phyloP scores from a whole-genome alignment of 2,329 filamentous ascomycete species.

The Ascochyta fabae region DNA sequence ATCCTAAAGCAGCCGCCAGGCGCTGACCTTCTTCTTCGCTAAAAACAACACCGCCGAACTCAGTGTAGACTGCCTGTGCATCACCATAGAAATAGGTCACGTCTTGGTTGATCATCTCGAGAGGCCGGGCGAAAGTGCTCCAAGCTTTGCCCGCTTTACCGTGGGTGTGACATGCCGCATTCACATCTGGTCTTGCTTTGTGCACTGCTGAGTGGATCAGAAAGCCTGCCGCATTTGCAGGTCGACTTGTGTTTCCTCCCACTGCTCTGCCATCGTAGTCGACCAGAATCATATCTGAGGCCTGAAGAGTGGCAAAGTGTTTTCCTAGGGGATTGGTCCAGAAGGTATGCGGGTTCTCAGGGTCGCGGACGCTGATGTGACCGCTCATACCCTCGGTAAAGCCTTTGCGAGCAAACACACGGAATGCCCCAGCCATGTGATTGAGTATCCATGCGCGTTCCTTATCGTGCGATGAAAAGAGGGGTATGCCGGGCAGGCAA shows the following conservation, averaged over 20 bases:
- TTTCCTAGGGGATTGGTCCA: conserved; percentile 73
- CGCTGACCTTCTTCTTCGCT: conserved; percentile 67
- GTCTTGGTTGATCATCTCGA: conserved; percentile 76
- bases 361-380: conserved; percentile 72
- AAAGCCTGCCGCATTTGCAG: conserved; percentile 72
- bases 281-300: conserved; percentile 71
- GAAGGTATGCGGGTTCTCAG: conserved; percentile 65
- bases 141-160: conserved; percentile 71
- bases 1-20: conserved; percentile 68
- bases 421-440: conserved; percentile 72
- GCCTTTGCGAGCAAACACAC: conserved; percentile 69
- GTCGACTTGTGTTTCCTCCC: conserved; percentile 65
- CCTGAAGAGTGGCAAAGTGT: conserved; percentile 70
- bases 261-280: conserved; percentile 68
- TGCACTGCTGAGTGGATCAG: conserved; percentile 73
- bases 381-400: conserved; percentile 73
- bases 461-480: conserved; percentile 59
- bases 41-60: conserved; percentile 70
- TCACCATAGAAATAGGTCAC: conserved; percentile 68
- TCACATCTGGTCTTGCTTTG: conserved; percentile 68
- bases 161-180: conserved; percentile 73
- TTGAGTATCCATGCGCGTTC: conserved; percentile 69
- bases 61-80: conserved; percentile 68
- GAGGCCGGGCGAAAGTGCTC: conserved; percentile 66
- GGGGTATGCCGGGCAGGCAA: conserved; percentile 61